phyloP scores from a whole-genome alignment of 2,329 filamentous ascomycete genomes.

The Penicillium sp. region DNA sequence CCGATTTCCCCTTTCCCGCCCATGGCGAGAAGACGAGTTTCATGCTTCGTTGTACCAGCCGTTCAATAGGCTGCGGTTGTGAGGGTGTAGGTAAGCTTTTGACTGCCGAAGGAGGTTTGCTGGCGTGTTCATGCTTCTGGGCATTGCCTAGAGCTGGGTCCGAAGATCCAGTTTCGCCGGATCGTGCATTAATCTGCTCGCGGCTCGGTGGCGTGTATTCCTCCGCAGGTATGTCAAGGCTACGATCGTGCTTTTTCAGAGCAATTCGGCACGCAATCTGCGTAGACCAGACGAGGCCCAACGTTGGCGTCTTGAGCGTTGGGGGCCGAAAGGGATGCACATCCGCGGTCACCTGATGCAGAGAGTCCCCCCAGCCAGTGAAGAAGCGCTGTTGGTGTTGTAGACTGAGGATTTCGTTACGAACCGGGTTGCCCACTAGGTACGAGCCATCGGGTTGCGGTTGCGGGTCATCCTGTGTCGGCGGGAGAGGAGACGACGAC shows the following conservation, averaged over 20 bases:
- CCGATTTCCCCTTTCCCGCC: slow-evolving; percentile 59
- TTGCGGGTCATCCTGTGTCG: slow-evolving; percentile 32
- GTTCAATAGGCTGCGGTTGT: neutral
- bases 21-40: slow-evolving; percentile 91
- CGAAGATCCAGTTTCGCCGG: neutral
- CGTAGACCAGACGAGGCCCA: slow-evolving; percentile 89
- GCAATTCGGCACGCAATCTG: slow-evolving; percentile 84
- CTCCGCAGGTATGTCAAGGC: slow-evolving; percentile 7
- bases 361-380: slow-evolving; percentile 87
- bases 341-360: slow-evolving; percentile 24
- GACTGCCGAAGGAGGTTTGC: neutral
- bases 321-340: slow-evolving; percentile 14
- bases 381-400: slow-evolving; percentile 95
- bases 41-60: slow-evolving; percentile 70
- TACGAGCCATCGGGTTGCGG: slow-evolving; percentile 37
- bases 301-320: slow-evolving; percentile 76
- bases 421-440: slow-evolving; percentile 44
- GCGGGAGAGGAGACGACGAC: slow-evolving; percentile 33
- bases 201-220: neutral
- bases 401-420: slow-evolving; percentile 67
- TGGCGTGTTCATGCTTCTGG: neutral
- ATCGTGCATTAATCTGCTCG: neutral
- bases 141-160: neutral
- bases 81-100: neutral
- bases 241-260: slow-evolving; percentile 71